phyloP scores from a whole-genome alignment of 345 rosid species.

The Syzygium jambos region DNA sequence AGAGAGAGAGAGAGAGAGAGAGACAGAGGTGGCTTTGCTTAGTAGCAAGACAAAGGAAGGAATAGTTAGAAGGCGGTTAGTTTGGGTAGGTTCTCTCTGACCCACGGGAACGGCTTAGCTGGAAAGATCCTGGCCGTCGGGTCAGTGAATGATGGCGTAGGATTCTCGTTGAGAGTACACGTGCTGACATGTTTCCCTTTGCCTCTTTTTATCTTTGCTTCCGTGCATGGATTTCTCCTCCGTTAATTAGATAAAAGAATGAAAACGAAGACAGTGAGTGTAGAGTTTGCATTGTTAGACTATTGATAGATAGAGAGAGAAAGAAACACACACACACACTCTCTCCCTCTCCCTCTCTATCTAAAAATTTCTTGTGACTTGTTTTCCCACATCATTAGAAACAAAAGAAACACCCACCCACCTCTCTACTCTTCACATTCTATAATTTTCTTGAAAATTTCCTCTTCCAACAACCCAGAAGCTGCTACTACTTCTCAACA shows the following conservation, averaged over 20 bases:
- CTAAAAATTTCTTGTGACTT: background rate
- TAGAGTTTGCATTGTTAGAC: too few relatives aligned
- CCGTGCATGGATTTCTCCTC: conserved; percentile 67
- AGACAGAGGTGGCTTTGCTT: background rate
- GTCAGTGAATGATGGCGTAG: conserved; percentile 10
- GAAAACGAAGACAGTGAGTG: background rate
- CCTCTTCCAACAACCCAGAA: background rate
- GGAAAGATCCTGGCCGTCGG: conserved; percentile 19
- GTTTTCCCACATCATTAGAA: background rate
- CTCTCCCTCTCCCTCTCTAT: background rate
- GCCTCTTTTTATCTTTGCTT: conserved; percentile 30
- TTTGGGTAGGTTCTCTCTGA: background rate
- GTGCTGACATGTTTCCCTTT: conserved; percentile 20
- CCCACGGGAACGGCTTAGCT: background rate
- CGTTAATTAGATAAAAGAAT: background rate
- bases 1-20: background rate
- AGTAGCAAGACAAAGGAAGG: conserved; percentile 34
- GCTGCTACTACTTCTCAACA: background rate
- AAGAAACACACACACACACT: background rate
- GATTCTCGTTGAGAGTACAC: conserved; percentile 13
- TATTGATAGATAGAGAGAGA: background rate
- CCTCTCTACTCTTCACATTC: conserved; percentile 1
- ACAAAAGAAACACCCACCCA: background rate
- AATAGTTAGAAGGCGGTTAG: conserved; percentile 21
- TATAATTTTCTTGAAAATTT: background rate